Conservation (phyloP, 23 red algal genomes). For the Gracilaria gracilis region DNA sequence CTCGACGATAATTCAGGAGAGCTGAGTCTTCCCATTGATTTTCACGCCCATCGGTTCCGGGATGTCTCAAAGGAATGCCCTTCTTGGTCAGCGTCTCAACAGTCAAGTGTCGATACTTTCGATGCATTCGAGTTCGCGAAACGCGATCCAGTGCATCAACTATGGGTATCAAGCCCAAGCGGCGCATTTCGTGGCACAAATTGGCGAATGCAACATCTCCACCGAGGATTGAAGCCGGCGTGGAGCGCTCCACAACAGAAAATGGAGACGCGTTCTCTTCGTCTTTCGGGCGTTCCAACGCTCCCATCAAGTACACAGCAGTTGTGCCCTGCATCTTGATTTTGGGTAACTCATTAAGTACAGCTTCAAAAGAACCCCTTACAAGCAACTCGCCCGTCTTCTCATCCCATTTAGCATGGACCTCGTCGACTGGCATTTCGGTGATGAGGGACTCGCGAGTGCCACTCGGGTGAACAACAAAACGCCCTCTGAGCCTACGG, state of each 20-base stretch:
- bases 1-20: constrained; percentile 91
- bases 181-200: constrained; percentile 76
- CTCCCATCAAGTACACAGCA: constrained; percentile 93
- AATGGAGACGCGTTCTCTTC: constrained; percentile 84
- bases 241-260: constrained; percentile 85
- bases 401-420: constrained; percentile 90
- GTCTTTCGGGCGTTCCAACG: constrained; percentile 84
- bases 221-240: constrained; percentile 88
- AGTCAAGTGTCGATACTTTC: constrained; percentile 84
- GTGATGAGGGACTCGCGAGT: constrained; percentile 69
- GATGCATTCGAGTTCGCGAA: constrained; percentile 76
- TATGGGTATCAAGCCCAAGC: constrained; percentile 79
- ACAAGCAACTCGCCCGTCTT: constrained; percentile 77
- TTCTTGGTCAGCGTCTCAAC: constrained; percentile 80
- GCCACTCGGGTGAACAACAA: constrained; percentile 92
- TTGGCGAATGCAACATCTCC: constrained; percentile 78
- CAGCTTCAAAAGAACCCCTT: constrained; percentile 85
- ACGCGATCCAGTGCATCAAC: constrained; percentile 93
- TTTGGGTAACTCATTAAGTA: constrained; percentile 80
- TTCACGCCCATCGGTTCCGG: constrained; percentile 94
- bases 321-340: constrained; percentile 75
- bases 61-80: constrained; percentile 86
- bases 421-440: constrained; percentile 96
- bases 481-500: constrained; percentile 81
- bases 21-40: constrained; percentile 96